Base-by-base conservation (phyloP, 495 filamentous ascomycete genomes). In the Aspergillus haitiensis region DNA sequence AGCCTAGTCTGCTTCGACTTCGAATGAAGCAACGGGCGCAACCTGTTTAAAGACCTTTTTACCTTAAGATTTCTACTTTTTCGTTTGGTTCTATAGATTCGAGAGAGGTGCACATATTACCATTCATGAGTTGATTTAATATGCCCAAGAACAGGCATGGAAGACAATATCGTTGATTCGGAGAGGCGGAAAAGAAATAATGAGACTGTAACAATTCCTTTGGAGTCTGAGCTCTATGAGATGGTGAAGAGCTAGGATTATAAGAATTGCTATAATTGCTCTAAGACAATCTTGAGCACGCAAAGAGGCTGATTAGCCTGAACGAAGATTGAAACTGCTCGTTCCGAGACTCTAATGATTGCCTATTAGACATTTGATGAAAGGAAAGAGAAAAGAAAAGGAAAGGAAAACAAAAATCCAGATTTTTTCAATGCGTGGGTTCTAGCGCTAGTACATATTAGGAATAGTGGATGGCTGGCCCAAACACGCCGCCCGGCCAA, bases 291-390 rank as follows among this genome's bases (percentile, higher is more conserved):
- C 90, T 89, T 93, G 93, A 98, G 94, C 94, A 91, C 94, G 94
- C 92, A 73, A 69, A 83, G 86, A 93, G 88, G 83, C 82, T 86
- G 81, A 75, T 74, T 75, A 88, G 89, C 85, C 91, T 96, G 90
- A 89, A 90, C 86, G 92, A 93, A 92, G 84, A 97, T 81, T 89
- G 92, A 94, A 74, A 76, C 75, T 71, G 84, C 91, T 87, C 90
- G 86, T 85, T 87, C 90, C 94, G 94, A 95, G 94, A 98, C 94
- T 98, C 94, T 98, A 98, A 93, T 92, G 91, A 91, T 83, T 86
- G 89, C 87, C 92, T 94, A 88, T 77, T 81, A 83, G 87, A 94
- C 88, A 95, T 93, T 78, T 91, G 73, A 76, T 77, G 81, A 80
- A 75, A 84, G 82, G 78, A 81, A 76, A 73, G 72, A 75, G 75